A percentile compares a stretch with the other conserved stretches of the same genome.
These are phyloP conservation scores for Teratosphaeria viscida DNA, from an alignment of 2,329 filamentous ascomycete species.

Conservation along the genomic window DNA sequence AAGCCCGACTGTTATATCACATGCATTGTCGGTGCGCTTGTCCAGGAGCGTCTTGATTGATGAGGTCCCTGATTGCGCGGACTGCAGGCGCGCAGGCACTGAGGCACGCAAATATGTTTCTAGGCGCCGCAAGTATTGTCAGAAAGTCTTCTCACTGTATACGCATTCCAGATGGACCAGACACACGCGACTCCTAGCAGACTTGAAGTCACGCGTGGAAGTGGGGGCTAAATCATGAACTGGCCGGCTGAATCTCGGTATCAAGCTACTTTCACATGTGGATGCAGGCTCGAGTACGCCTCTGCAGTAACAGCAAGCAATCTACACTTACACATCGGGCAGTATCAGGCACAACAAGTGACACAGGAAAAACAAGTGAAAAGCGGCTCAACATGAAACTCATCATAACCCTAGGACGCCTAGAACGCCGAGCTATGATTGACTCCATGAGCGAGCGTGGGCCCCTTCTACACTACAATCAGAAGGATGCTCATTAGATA, in stretches of 20 bases:
- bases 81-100: no score
- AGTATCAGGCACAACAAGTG: no score
- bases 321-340: no score
- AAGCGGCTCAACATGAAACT: neutral
- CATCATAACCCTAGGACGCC: neutral
- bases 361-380: neutral
- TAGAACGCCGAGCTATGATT: neutral
- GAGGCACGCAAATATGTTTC: no score
- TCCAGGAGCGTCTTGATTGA: no score
- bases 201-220: neutral
- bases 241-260: neutral
- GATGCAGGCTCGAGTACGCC: no score
- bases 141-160: neutral
- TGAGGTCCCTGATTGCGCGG: no score
- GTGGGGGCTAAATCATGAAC: neutral
- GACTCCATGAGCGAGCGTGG: neutral
- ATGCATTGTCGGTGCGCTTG: no score
- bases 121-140: no score
- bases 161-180: neutral
- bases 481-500: neutral
- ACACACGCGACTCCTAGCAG: neutral
- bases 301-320: no score
- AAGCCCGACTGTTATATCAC: no score
- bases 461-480: neutral
- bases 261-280: no score